Evolutionary conservation across 2,329 filamentous ascomycete species (phyloP), one percentile per base, ranked within the genome.

Genomic region (Curvularia lunata): DNA sequence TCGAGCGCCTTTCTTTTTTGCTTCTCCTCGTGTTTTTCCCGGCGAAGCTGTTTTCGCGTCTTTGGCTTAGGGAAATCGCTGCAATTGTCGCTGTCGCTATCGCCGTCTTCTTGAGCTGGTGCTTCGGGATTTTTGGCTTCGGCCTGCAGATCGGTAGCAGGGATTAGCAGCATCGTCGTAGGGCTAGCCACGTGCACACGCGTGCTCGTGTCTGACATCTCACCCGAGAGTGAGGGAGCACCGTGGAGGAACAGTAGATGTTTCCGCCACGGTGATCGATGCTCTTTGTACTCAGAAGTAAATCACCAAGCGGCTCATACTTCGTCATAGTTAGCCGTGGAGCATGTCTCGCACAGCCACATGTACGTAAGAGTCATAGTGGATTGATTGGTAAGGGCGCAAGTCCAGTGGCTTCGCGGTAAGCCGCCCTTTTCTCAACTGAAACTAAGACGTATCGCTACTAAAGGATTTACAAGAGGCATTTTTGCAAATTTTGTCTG

Each of bases 301-400:
- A 18, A 16, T 13, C 23, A 18, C 28, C 8, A 40, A 49, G 19
- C n/a, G 23, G 10, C 5, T 21, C 38, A 30, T 34, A 23, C 45
- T 42, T 59, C 4, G 61, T 54, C 45, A 57, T 58, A 27, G 54
- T 48, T 43, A 45, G 37, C 38, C 54, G 59, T 63, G 54, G 61
- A 66, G 38, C 46, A 61, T 13, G 23, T 40, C 23, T 18, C 7
- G 7, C 47, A 49, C 51, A 66, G 72, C 73, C 70, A 74, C 70
- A 69, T 27, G 8, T 48, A 69, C 25, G 10, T 48, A 70, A 67
- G 72, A 75, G 72, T 75, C 73, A 75, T 73, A 63, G 48, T 47
- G 56, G 54, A 68, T 72, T 72, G 67, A 70, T 72, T 73, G 67
- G 62, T 69, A 70, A 75, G 69, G 71, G 70, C 70, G 67, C 56